Evolutionary conservation across 2,329 filamentous ascomycete genomes (phyloP).

Genomic region (Fusarium cyanostomum): DNA sequence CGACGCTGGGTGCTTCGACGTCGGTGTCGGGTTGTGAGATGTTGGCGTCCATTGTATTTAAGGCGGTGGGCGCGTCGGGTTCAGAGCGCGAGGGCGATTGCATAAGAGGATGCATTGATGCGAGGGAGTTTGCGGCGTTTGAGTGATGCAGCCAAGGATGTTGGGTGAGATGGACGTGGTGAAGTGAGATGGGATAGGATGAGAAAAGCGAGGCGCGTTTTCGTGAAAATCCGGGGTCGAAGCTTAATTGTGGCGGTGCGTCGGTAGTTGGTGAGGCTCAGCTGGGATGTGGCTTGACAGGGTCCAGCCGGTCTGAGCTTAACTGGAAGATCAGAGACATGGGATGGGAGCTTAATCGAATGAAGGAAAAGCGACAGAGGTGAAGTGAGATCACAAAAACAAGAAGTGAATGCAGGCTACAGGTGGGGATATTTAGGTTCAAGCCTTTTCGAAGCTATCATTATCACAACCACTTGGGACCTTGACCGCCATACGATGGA

Average conservation of each 20-base stretch:
- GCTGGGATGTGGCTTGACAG: conserved; percentile 19
- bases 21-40: conserved; percentile 2
- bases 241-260: conserved; percentile 30
- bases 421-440: too few relatives aligned
- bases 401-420: too few relatives aligned
- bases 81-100: background rate
- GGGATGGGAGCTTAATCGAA: background rate
- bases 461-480: too few relatives aligned
- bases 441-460: too few relatives aligned
- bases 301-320: background rate
- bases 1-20: conserved; percentile 4
- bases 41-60: conserved; percentile 12
- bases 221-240: conserved; percentile 40
- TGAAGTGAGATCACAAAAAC: too few relatives aligned
- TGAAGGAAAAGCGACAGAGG: background rate
- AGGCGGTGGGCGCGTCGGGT: background rate
- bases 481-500: background rate
- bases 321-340: background rate
- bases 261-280: conserved; percentile 27
- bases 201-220: conserved; percentile 26
- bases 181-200: conserved; percentile 25
- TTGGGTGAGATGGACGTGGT: conserved; percentile 11
- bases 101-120: background rate
- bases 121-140: background rate
- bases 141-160: conserved; percentile 11